These are phyloP conservation scores for Kentomonas sorsogonicus DNA, from an alignment of 208 protist species.

Conservation along the genomic window DNA sequence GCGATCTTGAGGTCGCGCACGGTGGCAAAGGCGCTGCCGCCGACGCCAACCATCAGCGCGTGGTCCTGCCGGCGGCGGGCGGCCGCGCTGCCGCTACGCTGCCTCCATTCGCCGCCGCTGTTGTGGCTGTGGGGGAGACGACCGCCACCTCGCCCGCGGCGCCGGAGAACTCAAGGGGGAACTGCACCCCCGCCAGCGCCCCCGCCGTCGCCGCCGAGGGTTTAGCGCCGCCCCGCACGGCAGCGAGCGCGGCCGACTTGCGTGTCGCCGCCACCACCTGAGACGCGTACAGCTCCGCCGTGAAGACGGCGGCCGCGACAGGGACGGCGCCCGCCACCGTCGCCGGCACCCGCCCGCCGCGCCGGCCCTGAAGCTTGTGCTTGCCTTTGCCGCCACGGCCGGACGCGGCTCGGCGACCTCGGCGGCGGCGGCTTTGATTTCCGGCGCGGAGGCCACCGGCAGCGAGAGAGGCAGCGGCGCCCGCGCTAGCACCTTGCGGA, in stretches of 20 bases:
- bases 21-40: constrained; percentile 20
- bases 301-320: background rate
- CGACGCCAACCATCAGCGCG: constrained; percentile 18
- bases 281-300: background rate
- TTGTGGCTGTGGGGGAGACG: background rate
- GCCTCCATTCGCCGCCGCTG: background rate
- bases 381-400: constrained; percentile 9
- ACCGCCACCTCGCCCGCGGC: constrained; percentile 3
- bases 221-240: background rate
- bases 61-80: constrained; percentile 1
- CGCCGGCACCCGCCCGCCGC: background rate
- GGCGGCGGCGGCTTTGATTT: constrained; percentile 13
- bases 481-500: constrained; percentile 44
- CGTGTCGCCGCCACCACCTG: background rate
- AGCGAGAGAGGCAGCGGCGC: constrained; percentile 45
- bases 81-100: constrained; percentile 2
- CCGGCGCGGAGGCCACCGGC: constrained; percentile 15
- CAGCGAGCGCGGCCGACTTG: background rate
- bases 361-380: background rate
- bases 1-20: constrained; percentile 65
- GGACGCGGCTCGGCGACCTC: constrained; percentile 16
- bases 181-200: no score
- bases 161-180: constrained; percentile 1
- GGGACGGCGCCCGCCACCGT: background rate
- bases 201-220: background rate